Evolutionary conservation across 257 asterid genomes (phyloP).

Genomic region (Vinca minor): DNA sequence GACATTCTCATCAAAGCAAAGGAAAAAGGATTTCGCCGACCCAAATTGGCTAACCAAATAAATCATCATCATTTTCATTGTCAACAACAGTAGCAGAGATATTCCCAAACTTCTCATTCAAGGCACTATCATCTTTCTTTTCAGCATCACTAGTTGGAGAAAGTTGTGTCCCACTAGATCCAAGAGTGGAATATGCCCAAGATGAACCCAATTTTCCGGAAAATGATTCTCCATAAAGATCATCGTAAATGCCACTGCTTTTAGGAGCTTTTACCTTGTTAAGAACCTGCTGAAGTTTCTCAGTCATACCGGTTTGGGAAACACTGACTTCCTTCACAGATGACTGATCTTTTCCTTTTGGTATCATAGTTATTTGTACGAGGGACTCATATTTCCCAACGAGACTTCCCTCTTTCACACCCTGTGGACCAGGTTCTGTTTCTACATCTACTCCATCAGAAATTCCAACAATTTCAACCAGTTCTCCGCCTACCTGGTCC

Average conservation of each 20-base stretch:
- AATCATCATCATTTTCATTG: conserved; percentile 61
- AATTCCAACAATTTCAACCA: conserved; percentile 77
- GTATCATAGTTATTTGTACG: conserved; percentile 71
- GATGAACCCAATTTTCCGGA: conserved; percentile 73
- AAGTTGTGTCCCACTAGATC: conserved; percentile 28
- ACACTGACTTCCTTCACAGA: conserved; percentile 34
- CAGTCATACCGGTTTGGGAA: conserved; percentile 66
- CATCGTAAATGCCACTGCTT: conserved; percentile 81
- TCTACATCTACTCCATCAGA: conserved; percentile 95
- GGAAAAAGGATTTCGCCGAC: conserved; percentile 2
- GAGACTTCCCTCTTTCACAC: conserved; percentile 97
- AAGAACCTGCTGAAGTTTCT: conserved; percentile 73
- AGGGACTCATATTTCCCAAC: conserved; percentile 96
- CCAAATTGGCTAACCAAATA: conserved; percentile 58
- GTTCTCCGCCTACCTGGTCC: conserved; percentile 87
- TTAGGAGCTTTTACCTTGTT: conserved; percentile 72
- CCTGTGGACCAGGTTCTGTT: conserved; percentile 90
- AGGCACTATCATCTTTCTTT: conserved; percentile 26
- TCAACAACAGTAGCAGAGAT: conserved; percentile 22
- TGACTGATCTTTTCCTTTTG: conserved; percentile 68
- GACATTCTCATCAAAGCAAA: conserved; percentile 16
- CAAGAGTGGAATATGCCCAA: conserved; percentile 63
- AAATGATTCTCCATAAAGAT: conserved; percentile 79
- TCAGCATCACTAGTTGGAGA: conserved; percentile 30
- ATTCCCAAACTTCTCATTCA: conserved; percentile 27